Conservation (phyloP, 768 basidiomycete genomes). For the Amanita polypyramis region DNA sequence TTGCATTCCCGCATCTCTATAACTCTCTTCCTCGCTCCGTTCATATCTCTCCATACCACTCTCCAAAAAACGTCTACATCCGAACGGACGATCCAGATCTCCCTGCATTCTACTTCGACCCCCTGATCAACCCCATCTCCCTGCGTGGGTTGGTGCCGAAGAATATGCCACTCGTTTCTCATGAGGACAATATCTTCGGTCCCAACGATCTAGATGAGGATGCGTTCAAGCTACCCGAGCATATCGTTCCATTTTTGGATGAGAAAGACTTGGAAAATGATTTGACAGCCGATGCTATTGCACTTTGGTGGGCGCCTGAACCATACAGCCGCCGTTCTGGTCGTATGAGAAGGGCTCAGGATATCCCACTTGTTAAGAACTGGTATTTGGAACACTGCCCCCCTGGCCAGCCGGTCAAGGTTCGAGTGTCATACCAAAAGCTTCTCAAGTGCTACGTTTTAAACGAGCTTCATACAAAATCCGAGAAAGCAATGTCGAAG, state of each 20-base stretch:
- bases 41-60: constrained; percentile 84
- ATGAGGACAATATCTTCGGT: constrained; percentile 91
- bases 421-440: constrained; percentile 98
- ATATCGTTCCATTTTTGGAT: constrained; percentile 69
- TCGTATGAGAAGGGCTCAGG: constrained; percentile 88
- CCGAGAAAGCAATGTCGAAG: constrained; percentile 97
- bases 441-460: constrained; percentile 91
- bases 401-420: constrained; percentile 92
- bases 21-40: constrained; percentile 96
- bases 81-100: constrained; percentile 99
- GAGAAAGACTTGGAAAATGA: constrained; percentile 79
- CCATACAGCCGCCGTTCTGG: constrained; percentile 92
- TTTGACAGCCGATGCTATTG: constrained; percentile 91
- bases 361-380: constrained; percentile 91
- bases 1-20: constrained; percentile 97
- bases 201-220: constrained; percentile 79
- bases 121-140: constrained; percentile 95
- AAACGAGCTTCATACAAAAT: constrained; percentile 82
- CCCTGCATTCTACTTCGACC: constrained; percentile 98
- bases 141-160: constrained; percentile 79
- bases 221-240: constrained; percentile 77
- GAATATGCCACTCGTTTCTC: constrained; percentile 71
- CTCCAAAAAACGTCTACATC: constrained; percentile 96
- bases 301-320: constrained; percentile 97
- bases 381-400: constrained; percentile 99